Percentiles rank a stretch among this genome's conserved stretches.
Conservation (phyloP, 345 rosid species). For the Rubroshorea leprosula region DNA sequence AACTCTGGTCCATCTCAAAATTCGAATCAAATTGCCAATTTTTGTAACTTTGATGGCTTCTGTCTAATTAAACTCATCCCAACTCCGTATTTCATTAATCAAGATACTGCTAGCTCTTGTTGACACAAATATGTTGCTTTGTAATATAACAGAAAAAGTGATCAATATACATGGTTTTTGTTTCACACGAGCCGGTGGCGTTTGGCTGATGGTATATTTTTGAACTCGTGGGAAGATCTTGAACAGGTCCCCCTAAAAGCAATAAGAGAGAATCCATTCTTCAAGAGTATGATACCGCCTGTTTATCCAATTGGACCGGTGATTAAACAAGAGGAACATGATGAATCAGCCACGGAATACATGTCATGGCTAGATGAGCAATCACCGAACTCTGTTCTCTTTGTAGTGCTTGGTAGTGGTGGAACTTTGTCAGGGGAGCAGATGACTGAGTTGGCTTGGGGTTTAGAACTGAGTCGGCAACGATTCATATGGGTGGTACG, state of each 20-base stretch:
- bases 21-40: no score
- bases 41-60: no score
- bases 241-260: constrained; percentile 24
- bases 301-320: constrained; percentile 18
- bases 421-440: constrained; percentile 22
- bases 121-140: no score
- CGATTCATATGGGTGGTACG: constrained; percentile 28
- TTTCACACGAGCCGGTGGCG: no score
- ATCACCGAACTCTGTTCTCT: constrained; percentile 14
- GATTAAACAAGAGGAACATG: neutral
- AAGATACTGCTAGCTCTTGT: no score
- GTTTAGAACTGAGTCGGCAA: constrained; percentile 28
- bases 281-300: neutral
- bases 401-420: constrained; percentile 27
- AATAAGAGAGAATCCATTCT: constrained; percentile 12
- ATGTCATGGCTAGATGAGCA: constrained; percentile 24
- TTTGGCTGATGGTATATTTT: no score
- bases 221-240: constrained; percentile 48
- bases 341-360: neutral
- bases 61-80: no score
- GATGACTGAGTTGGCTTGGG: constrained; percentile 24
- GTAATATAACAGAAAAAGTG: no score
- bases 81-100: no score
- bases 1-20: no score
- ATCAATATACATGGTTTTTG: no score